phyloP scores from a whole-genome alignment of 1,284 basidiomycete genomes.

The Malassezia pachydermatis region DNA sequence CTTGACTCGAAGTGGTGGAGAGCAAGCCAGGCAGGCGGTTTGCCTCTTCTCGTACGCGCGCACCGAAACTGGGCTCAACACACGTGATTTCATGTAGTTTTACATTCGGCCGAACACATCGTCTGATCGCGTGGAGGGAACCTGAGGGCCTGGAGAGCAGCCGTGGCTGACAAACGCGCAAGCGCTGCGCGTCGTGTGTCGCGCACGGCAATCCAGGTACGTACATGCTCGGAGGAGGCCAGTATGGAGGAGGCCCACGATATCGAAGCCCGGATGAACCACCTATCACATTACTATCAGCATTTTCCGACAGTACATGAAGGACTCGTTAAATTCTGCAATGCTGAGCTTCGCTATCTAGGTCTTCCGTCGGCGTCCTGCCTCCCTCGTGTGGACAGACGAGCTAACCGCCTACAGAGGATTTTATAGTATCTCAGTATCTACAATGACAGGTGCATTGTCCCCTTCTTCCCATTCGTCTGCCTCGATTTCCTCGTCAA shows the following conservation, averaged over 20 bases:
- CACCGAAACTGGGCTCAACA: not conserved
- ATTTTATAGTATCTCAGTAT: not conserved
- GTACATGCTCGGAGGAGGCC: not conserved
- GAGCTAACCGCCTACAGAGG: not conserved
- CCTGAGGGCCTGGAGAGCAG: too few species aligned
- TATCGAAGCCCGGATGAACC: constrained; percentile 16
- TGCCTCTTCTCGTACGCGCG: not conserved
- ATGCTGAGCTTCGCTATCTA: constrained; percentile 22
- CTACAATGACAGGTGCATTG: constrained; percentile 15
- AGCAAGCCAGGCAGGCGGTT: constrained; percentile 1
- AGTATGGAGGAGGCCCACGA: not conserved
- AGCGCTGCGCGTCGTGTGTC: too few species aligned
- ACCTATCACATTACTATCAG: constrained; percentile 27
- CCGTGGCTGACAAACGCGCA: too few species aligned
- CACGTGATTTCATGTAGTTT: constrained; percentile 12
- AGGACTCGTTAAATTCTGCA: constrained; percentile 27
- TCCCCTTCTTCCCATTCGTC: constrained; percentile 13
- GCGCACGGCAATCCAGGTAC: not conserved
- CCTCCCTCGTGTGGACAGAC: not conserved
- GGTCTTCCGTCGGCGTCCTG: not conserved
- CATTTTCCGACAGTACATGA: constrained; percentile 21
- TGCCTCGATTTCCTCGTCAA: constrained; percentile 18
- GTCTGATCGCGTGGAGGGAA: too few species aligned
- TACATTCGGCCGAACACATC: constrained; percentile 20
- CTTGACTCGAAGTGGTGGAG: constrained; percentile 14